These are phyloP conservation scores for Musa balbisiana DNA, from an alignment of 202 grass and related monocot species.

Conservation along the genomic window DNA sequence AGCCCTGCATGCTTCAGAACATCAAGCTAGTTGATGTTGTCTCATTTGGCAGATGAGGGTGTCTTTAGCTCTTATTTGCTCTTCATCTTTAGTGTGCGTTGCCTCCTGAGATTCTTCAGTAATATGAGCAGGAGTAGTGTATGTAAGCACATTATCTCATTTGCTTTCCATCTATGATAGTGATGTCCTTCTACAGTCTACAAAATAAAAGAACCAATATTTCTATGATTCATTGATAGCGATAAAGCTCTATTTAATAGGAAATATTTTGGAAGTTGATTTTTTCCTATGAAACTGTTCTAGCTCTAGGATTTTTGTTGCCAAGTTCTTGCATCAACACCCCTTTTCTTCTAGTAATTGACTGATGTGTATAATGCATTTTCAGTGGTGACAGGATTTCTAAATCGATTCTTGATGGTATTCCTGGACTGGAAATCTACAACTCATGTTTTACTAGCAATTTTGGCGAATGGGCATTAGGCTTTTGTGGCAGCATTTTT, in stretches of 20 bases:
- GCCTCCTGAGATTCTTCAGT: too few species aligned
- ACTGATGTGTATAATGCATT: slow-evolving; percentile 26
- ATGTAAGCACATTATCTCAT: too few species aligned
- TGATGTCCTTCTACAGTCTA: not conserved
- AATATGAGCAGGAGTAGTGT: too few species aligned
- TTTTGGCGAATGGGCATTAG: slow-evolving; percentile 68
- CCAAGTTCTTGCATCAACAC: not conserved
- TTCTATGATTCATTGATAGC: not conserved
- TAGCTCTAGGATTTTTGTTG: not conserved
- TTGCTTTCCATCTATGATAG: not conserved
- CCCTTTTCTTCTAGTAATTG: not conserved
- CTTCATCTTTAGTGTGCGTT: too few species aligned
- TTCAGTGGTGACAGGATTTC: slow-evolving; percentile 36
- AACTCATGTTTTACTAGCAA: slow-evolving; percentile 72
- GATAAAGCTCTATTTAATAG: not conserved
- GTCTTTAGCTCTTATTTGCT: not conserved
- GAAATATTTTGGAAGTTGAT: not conserved
- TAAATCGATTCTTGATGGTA: slow-evolving; percentile 48
- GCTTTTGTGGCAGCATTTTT: slow-evolving; percentile 71
- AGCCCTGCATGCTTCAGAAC: not conserved
- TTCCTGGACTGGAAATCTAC: slow-evolving; percentile 71
- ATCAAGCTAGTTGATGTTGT: slow-evolving; percentile 3
- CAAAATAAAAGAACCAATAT: not conserved
- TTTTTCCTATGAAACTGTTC: too few species aligned
- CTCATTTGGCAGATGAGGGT: not conserved